These are phyloP conservation scores for Serendipita vermifera DNA, from an alignment of 768 basidiomycete genomes.

Conservation along the genomic window DNA sequence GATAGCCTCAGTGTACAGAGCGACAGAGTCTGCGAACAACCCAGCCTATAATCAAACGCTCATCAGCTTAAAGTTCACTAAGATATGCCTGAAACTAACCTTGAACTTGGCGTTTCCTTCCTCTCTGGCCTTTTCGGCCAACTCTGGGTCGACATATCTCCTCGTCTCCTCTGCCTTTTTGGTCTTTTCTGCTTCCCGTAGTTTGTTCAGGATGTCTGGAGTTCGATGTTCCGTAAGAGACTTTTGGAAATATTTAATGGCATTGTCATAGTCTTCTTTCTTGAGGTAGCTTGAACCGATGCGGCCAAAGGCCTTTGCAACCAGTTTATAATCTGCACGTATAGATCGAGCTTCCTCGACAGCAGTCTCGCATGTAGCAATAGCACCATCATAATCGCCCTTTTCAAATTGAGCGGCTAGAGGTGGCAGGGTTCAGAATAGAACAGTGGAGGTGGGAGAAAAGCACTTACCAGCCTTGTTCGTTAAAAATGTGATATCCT, in stretches of 20 bases:
- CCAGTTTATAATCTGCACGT: constrained; percentile 85
- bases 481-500: constrained; percentile 87
- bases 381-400: constrained; percentile 79
- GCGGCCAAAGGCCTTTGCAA: constrained; percentile 90
- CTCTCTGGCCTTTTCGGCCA: constrained; percentile 71
- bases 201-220: constrained; percentile 78
- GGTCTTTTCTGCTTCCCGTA: constrained; percentile 63
- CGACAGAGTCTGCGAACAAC: constrained; percentile 84
- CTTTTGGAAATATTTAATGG: constrained; percentile 88
- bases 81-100: constrained; percentile 20
- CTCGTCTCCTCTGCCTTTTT: constrained; percentile 64
- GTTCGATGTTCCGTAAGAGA: constrained; percentile 94
- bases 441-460: neutral
- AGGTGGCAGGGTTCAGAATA: constrained; percentile 10
- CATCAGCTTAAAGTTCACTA: neutral
- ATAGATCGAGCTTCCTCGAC: constrained; percentile 83
- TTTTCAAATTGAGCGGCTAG: constrained; percentile 88
- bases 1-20: constrained; percentile 88
- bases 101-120: constrained; percentile 92
- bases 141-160: constrained; percentile 78
- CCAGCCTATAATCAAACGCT: constrained; percentile 31
- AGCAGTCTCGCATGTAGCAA: constrained; percentile 90
- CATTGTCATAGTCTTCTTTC: constrained; percentile 59
- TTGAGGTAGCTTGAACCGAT: constrained; percentile 74
- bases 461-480: constrained; percentile 60